Evolutionary conservation across 768 basidiomycete genomes (phyloP).

Genomic region (Suillus clintonianus): DNA sequence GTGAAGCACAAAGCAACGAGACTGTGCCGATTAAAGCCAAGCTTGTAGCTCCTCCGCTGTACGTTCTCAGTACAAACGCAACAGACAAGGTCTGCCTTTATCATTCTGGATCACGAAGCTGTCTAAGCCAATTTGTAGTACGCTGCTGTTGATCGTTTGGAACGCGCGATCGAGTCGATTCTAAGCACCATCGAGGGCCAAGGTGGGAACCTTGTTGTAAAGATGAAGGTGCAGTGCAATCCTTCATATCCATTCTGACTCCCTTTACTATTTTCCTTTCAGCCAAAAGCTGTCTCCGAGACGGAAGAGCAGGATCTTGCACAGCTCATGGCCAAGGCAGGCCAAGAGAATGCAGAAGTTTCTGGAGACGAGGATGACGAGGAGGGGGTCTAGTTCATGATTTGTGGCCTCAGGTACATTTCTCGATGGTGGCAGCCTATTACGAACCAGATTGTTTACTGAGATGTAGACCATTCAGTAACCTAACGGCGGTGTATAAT

Average conservation of each 20-base stretch:
- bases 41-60: slow-evolving; percentile 93
- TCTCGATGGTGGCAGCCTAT: not conserved
- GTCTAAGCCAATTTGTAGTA: slow-evolving; percentile 43
- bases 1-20: slow-evolving; percentile 85
- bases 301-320: slow-evolving; percentile 97
- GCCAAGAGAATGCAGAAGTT: slow-evolving; percentile 92
- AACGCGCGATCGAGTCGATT: slow-evolving; percentile 91
- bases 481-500: too few relatives aligned
- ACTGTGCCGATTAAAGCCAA: slow-evolving; percentile 96
- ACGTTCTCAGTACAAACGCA: slow-evolving; percentile 93
- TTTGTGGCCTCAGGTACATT: not conserved
- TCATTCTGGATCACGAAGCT: not conserved
- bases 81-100: slow-evolving; percentile 78
- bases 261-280: slow-evolving; percentile 1
- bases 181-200: slow-evolving; percentile 80
- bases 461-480: not conserved
- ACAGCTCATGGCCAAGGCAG: slow-evolving; percentile 94
- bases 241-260: not conserved
- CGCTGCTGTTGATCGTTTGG: slow-evolving; percentile 89
- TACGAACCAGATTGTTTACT: not conserved
- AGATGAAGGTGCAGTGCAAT: slow-evolving; percentile 79
- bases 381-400: slow-evolving; percentile 35
- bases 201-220: slow-evolving; percentile 86
- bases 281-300: slow-evolving; percentile 98
- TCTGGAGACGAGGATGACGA: slow-evolving; percentile 93